A percentile compares a stretch with the other conserved stretches of the same genome.
These are phyloP conservation scores for Colletotrichum siamense DNA, from an alignment of 2,329 filamentous ascomycete species.

Conservation along the genomic window DNA sequence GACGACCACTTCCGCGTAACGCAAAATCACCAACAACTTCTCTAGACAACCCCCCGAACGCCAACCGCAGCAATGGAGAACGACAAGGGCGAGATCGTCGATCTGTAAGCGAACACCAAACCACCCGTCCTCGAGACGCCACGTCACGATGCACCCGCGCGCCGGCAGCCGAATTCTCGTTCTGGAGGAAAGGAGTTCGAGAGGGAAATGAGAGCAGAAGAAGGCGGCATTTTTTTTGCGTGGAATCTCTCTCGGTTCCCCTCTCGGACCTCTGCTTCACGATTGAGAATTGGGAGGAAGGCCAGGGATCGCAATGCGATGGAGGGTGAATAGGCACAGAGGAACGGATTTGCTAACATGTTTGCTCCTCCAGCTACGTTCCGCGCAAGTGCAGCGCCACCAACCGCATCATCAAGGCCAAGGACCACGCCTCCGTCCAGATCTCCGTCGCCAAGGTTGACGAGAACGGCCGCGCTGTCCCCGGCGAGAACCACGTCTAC, in stretches of 20 bases:
- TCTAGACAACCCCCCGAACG: constrained; percentile 35
- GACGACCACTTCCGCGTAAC: constrained; percentile 19
- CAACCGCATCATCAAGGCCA: constrained; percentile 99
- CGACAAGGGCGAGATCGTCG: constrained; percentile 99
- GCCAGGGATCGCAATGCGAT: background rate
- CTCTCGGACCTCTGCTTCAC: background rate
- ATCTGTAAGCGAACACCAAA: constrained; percentile 74
- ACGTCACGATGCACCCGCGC: background rate
- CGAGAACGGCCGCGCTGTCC: constrained; percentile 93
- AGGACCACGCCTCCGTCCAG: constrained; percentile 99
- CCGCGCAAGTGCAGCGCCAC: constrained; percentile 98
- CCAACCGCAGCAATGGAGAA: constrained; percentile 88
- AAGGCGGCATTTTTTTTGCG: background rate
- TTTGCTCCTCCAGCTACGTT: constrained; percentile 75
- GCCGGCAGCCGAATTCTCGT: background rate
- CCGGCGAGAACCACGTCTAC: constrained; percentile 97
- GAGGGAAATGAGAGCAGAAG: background rate
- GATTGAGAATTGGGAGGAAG: background rate
- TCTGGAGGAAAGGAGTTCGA: background rate
- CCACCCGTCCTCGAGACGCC: constrained; percentile 1
- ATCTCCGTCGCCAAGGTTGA: constrained; percentile 98
- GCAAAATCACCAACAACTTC: constrained; percentile 32
- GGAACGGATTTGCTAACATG: constrained; percentile 30
- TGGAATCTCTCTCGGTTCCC: background rate
- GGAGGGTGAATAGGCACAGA: background rate